A percentile compares a stretch with the other conserved stretches of the same genome.
These are phyloP conservation scores for Suillus hirtellus DNA, from an alignment of 768 basidiomycete genomes.

Conservation along the genomic window DNA sequence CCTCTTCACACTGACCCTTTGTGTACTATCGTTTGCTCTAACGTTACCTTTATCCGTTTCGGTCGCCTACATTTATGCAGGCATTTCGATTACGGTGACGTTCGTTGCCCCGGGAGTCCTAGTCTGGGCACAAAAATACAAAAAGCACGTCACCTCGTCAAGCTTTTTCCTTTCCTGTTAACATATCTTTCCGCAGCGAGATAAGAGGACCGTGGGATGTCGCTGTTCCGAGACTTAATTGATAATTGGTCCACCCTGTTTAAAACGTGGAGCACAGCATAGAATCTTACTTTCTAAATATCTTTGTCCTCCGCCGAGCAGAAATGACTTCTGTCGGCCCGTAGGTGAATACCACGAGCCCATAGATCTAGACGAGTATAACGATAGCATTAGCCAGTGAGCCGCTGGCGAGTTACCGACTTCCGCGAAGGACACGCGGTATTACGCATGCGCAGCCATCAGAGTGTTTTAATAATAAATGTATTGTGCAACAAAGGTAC, in stretches of 20 bases:
- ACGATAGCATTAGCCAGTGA: background rate
- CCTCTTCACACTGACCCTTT: slow-evolving; percentile 53
- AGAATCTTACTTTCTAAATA: slow-evolving; percentile 21
- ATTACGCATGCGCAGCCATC: slow-evolving; percentile 7
- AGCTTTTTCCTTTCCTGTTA: slow-evolving; percentile 16
- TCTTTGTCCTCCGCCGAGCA: slow-evolving; percentile 25
- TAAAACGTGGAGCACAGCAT: slow-evolving; percentile 27
- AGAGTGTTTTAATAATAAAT: slow-evolving; percentile 16
- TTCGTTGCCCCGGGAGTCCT: slow-evolving; percentile 74
- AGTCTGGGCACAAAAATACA: slow-evolving; percentile 85
- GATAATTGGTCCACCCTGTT: slow-evolving; percentile 22
- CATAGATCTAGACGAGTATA: background rate
- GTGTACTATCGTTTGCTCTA: slow-evolving; percentile 50
- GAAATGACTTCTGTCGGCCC: slow-evolving; percentile 31
- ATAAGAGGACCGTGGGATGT: slow-evolving; percentile 92
- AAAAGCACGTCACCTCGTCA: slow-evolving; percentile 59
- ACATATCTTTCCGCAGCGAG: slow-evolving; percentile 53
- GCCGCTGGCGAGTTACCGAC: slow-evolving; percentile 6
- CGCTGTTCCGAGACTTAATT: slow-evolving; percentile 71
- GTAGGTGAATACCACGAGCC: slow-evolving; percentile 18
- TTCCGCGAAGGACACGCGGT: slow-evolving; percentile 9
- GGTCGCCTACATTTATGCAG: slow-evolving; percentile 52
- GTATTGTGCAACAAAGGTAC: slow-evolving; percentile 30
- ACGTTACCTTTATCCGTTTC: slow-evolving; percentile 55
- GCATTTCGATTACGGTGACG: slow-evolving; percentile 55